Evolutionary conservation across 768 basidiomycete species (phyloP), one percentile per base, ranked within the genome.

Genomic region (Rhodosporidiobolus sp.): DNA sequence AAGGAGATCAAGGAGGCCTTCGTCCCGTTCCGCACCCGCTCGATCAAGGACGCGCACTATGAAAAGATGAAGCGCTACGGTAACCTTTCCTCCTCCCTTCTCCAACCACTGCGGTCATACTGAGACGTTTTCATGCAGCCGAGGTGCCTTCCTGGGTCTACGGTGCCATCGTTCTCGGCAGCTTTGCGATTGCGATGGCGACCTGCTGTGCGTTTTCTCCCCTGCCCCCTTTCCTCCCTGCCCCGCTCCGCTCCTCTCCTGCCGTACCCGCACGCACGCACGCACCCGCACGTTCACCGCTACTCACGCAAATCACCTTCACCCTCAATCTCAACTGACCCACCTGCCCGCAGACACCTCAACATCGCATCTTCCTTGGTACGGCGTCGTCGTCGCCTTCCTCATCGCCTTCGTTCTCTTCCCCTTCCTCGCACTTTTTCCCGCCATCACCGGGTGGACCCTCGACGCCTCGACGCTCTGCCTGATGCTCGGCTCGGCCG

Each of bases 351-450:
- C n/a, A n/a, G n/a, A n/a, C n/a, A n/a, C n/a, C n/a, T n/a, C n/a
- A n/a, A n/a, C n/a, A n/a, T n/a, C n/a, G 38, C 38, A 43, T 7
- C 72, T 80, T 4, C 79, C 78, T 0, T 79, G 78, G 77, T 80
- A 78, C 77, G 73, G 73, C 1, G 77, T 88, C 38, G 78, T 87
- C 48, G 80, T 89, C 64, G 83, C 87, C 0, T 76, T 81, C 4
- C 69, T 86, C 48, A 86, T 84, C 73, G 77, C 86, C 59, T 83
- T 86, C 10, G 85, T 88, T 79, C 82, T 87, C 61, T 83, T 85
- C 64, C 61, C 38, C 50, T 38, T 38, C 50, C 10, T 63, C 52
- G 12, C 26, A 24, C 85, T 86, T 0, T 81, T 88, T 1, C 84
- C 83, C 62, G 86, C 86, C 12, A 85, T 86, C 72, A 84, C 85